These are phyloP conservation scores for Tetrahymena borealis DNA, from an alignment of 73 alveolate genomes.

Conservation along the genomic window DNA sequence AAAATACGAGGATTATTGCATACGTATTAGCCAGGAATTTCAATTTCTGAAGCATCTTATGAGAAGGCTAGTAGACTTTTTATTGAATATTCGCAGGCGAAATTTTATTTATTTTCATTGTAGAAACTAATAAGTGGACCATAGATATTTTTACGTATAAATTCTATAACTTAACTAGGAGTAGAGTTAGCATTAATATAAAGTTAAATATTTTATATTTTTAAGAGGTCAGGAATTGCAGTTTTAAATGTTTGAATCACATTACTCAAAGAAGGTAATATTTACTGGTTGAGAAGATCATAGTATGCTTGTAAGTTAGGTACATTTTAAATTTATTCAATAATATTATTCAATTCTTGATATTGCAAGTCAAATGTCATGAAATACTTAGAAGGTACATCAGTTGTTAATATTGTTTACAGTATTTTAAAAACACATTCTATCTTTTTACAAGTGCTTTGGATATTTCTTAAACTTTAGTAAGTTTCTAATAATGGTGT, in stretches of 20 bases:
- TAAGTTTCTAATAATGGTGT: not conserved
- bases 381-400: not conserved
- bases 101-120: not conserved
- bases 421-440: not conserved
- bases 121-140: not conserved
- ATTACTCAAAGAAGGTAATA: not conserved
- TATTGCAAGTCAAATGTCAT: not conserved
- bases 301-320: not conserved
- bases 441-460: not conserved
- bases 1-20: not conserved
- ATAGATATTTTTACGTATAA: not conserved
- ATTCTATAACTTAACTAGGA: not conserved
- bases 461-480: not conserved
- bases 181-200: not conserved
- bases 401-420: not conserved
- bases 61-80: not conserved
- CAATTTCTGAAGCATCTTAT: not conserved
- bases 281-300: not conserved
- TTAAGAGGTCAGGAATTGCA: not conserved
- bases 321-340: not conserved
- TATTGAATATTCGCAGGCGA: not conserved
- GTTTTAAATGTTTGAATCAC: not conserved
- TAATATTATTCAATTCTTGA: not conserved
- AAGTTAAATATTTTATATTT: not conserved
- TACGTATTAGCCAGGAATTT: not conserved